Conservation (phyloP, 2,329 filamentous ascomycete genomes). For the Clarireedia sp. region DNA sequence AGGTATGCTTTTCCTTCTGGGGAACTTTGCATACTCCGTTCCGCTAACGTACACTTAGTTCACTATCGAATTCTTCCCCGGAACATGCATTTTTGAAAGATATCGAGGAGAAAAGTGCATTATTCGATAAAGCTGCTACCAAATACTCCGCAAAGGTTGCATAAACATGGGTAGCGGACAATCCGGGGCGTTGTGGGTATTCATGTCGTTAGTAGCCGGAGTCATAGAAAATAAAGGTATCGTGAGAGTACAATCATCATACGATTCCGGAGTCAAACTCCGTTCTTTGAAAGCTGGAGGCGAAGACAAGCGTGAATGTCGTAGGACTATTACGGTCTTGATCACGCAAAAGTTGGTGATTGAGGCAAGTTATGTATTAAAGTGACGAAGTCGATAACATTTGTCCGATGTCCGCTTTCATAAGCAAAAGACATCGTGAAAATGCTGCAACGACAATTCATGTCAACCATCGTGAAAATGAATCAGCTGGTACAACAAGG, state of each 20-base stretch:
- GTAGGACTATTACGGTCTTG: too few species aligned
- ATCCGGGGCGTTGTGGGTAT: neutral
- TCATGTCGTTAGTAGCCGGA: neutral
- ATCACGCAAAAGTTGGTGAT: too few species aligned
- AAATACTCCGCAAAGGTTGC: conserved; percentile 80
- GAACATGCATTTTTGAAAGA: conserved; percentile 67
- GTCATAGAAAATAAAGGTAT: too few species aligned
- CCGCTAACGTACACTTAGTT: conserved; percentile 31
- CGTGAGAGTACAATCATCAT: too few species aligned
- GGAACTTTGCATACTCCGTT: conserved; percentile 3
- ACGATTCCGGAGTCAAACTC: too few species aligned
- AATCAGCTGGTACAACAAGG: neutral
- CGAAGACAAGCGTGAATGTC: too few species aligned
- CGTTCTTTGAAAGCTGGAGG: too few species aligned
- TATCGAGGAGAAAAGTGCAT: conserved; percentile 72
- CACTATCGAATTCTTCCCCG: conserved; percentile 50
- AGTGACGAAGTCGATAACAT: too few species aligned
- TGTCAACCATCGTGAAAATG: neutral
- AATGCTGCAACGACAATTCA: neutral
- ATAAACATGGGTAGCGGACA: conserved; percentile 11
- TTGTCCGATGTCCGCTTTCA: too few species aligned
- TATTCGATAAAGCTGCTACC: conserved; percentile 77
- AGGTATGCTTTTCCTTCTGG: conserved; percentile 43
- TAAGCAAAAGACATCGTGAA: too few species aligned
- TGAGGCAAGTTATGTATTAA: too few species aligned